phyloP scores from a whole-genome alignment of 192 early-diverging fungal genomes.

The Podila verticillata region DNA sequence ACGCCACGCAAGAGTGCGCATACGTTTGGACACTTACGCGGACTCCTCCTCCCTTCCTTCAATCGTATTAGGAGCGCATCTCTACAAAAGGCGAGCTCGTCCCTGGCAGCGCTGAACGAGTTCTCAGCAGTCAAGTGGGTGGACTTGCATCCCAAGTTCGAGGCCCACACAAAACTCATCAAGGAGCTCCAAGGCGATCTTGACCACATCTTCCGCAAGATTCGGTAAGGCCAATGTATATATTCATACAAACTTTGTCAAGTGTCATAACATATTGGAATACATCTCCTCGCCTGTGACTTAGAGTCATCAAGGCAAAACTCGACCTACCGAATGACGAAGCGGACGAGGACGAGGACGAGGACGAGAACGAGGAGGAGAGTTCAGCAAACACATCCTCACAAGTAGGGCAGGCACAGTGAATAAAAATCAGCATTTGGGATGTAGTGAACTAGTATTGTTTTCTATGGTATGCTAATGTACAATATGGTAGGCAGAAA shows the following conservation, averaged over 20 bases:
- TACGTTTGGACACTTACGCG: no score
- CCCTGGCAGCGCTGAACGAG: constrained; percentile 60
- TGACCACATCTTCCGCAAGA: constrained; percentile 64
- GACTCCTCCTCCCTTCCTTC: not conserved
- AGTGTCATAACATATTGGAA: not conserved
- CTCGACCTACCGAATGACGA: constrained; percentile 28
- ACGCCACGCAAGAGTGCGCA: not conserved
- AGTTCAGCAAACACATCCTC: not conserved
- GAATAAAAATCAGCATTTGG: no score
- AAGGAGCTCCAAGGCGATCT: constrained; percentile 66
- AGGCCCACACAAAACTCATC: constrained; percentile 62
- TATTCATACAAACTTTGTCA: no score
- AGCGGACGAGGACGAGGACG: constrained; percentile 5
- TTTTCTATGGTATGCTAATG: no score
- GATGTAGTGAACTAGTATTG: no score
- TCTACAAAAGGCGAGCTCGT: constrained; percentile 31
- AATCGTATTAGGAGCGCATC: constrained; percentile 17
- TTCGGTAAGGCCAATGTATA: constrained; percentile 44
- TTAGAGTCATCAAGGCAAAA: constrained; percentile 20
- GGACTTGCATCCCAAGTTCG: constrained; percentile 59
- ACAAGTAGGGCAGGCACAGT: no score
- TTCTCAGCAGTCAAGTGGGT: constrained; percentile 65
- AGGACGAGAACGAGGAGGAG: not conserved
- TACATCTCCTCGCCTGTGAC: no score
- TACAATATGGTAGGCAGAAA: no score